A percentile compares a stretch with the other conserved stretches of the same genome.
phyloP scores from a whole-genome alignment of 2,329 filamentous ascomycete species.

The Kalmusia sp. region DNA sequence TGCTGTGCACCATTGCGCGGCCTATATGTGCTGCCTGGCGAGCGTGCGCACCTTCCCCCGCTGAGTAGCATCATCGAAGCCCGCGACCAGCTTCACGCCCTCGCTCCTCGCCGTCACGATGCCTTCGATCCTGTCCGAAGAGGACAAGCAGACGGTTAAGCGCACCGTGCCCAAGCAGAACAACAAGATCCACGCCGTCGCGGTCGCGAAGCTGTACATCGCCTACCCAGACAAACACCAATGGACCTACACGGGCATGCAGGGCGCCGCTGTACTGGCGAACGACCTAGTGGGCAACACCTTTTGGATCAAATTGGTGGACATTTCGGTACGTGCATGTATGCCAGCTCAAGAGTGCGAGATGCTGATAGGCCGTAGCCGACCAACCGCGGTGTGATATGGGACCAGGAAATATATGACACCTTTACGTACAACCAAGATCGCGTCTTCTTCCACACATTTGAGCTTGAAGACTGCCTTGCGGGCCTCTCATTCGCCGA shows the following conservation, averaged over 20 bases:
- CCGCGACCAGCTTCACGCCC: not conserved
- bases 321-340: conserved; percentile 77
- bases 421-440: conserved; percentile 95
- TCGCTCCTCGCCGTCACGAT: conserved; percentile 38
- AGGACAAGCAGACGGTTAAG: conserved; percentile 96
- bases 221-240: conserved; percentile 82
- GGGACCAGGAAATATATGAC: conserved; percentile 89
- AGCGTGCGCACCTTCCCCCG: not conserved
- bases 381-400: conserved; percentile 38
- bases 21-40: conserved; percentile 9
- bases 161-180: conserved; percentile 89
- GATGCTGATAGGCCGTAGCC: conserved; percentile 64
- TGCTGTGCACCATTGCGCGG: not conserved
- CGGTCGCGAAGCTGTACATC: conserved; percentile 90
- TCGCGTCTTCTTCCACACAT: conserved; percentile 95
- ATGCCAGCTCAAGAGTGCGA: not conserved
- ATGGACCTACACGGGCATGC: conserved; percentile 95
- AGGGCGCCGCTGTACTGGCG: conserved; percentile 88
- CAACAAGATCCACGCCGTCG: conserved; percentile 98
- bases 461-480: conserved; percentile 91
- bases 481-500: conserved; percentile 92
- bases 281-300: conserved; percentile 96
- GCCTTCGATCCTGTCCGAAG: conserved; percentile 79
- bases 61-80: not conserved
- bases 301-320: conserved; percentile 97